Percentiles rank a stretch among this genome's conserved stretches.
Conservation (phyloP, 495 filamentous ascomycete species). For the Daldinia childiae region DNA sequence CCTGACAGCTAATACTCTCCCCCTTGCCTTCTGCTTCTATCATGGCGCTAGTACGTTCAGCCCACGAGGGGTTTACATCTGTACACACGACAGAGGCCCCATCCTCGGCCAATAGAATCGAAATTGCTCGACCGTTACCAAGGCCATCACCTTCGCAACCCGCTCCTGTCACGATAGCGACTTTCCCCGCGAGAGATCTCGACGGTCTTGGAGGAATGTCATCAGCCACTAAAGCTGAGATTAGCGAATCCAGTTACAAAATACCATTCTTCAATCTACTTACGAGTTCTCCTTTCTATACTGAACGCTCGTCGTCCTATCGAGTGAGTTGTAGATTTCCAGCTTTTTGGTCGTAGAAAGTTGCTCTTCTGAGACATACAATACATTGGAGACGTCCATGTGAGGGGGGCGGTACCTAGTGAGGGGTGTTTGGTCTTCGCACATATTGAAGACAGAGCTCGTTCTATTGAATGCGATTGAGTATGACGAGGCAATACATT, state of each 20-base stretch:
- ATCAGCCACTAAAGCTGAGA: slow-evolving; percentile 22
- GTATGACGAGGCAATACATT: not conserved
- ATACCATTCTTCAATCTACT: not conserved
- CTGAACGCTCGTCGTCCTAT: slow-evolving; percentile 3
- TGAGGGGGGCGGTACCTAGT: slow-evolving; percentile 4
- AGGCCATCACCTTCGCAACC: slow-evolving; percentile 63
- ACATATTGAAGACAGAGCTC: not conserved
- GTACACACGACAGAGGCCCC: slow-evolving; percentile 64
- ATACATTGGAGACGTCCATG: not conserved
- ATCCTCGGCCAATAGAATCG: slow-evolving; percentile 65
- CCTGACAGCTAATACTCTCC: slow-evolving; percentile 52
- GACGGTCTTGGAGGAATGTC: slow-evolving; percentile 40
- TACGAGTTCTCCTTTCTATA: slow-evolving; percentile 28
- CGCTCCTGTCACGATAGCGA: slow-evolving; percentile 69
- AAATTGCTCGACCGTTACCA: slow-evolving; percentile 67
- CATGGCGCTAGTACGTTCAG: slow-evolving; percentile 60
- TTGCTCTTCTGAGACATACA: not conserved
- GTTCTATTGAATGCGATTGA: not conserved
- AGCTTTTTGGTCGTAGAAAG: not conserved
- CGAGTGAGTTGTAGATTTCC: not conserved
- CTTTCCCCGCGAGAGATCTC: slow-evolving; percentile 53
- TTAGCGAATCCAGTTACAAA: not conserved
- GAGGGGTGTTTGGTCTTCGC: slow-evolving; percentile 11
- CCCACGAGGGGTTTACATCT: slow-evolving; percentile 59
- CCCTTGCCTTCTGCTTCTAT: slow-evolving; percentile 46